Percentiles rank a stretch among this genome's conserved stretches.
phyloP scores from a whole-genome alignment of 768 basidiomycete genomes.

The Crucibulum laeve region DNA sequence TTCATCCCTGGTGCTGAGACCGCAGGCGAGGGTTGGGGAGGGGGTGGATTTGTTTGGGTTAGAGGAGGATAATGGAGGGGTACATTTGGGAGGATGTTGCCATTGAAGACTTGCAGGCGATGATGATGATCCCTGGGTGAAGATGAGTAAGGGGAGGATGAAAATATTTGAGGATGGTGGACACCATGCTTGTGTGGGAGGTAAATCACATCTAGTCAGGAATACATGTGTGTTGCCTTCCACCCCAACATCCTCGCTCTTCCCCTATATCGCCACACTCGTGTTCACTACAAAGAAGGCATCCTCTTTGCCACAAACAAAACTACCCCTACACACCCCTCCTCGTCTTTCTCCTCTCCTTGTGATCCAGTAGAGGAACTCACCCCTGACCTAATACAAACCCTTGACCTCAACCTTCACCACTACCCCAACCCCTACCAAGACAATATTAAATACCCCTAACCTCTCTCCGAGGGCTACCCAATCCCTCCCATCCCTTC shows the following conservation, averaged over 20 bases:
- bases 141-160: slow-evolving; percentile 28
- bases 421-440: slow-evolving; percentile 95
- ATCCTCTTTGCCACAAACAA: slow-evolving; percentile 97
- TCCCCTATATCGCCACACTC: slow-evolving; percentile 85
- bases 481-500: slow-evolving; percentile 68
- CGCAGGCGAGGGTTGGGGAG: slow-evolving; percentile 59
- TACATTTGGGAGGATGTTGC: slow-evolving; percentile 19
- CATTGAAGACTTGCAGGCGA: slow-evolving; percentile 32
- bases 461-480: slow-evolving; percentile 66
- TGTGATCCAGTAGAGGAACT: slow-evolving; percentile 15
- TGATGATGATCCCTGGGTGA: slow-evolving; percentile 42
- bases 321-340: slow-evolving; percentile 87
- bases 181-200: too few species aligned
- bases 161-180: slow-evolving; percentile 12
- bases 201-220: too few species aligned
- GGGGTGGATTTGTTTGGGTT: slow-evolving; percentile 48
- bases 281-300: slow-evolving; percentile 91
- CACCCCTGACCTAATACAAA: slow-evolving; percentile 29
- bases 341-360: slow-evolving; percentile 27
- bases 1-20: slow-evolving; percentile 48
- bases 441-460: slow-evolving; percentile 70
- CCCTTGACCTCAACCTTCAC: slow-evolving; percentile 66
- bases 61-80: slow-evolving; percentile 31
- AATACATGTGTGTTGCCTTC: too few species aligned
- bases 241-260: slow-evolving; percentile 92